A percentile compares a stretch with the other conserved stretches of the same genome.
phyloP scores from a whole-genome alignment of 176 grass and related monocot species.

The Raddia distichophylla region DNA sequence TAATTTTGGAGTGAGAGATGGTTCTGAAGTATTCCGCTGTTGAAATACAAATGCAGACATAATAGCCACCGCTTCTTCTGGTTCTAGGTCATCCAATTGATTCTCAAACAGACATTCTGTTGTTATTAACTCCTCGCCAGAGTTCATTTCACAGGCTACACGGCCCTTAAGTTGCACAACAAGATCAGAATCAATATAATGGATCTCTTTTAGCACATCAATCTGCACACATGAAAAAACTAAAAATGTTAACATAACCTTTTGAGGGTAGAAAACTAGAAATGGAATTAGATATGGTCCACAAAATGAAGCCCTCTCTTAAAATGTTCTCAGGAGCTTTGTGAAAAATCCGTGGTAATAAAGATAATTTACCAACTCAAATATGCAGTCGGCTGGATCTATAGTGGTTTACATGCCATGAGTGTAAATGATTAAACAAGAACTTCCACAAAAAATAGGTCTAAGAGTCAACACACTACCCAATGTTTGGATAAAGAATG shows the following conservation, averaged over 20 bases:
- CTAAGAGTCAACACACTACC: not conserved
- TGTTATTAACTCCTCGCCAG: constrained; percentile 86
- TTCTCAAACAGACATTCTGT: constrained; percentile 97
- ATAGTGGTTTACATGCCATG: not conserved
- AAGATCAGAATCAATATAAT: constrained; percentile 92
- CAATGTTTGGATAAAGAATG: constrained; percentile 1
- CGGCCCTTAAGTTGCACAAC: constrained; percentile 97
- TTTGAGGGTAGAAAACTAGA: not conserved
- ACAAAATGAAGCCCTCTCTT: not conserved
- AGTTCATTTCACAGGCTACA: constrained; percentile 97
- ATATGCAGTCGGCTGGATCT: not conserved
- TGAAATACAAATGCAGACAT: constrained; percentile 97
- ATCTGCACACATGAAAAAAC: constrained; percentile 56
- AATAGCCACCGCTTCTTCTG: constrained; percentile 93
- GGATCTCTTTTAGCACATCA: constrained; percentile 83
- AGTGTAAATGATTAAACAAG: not conserved
- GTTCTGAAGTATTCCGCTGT: constrained; percentile 83
- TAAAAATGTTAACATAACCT: constrained; percentile 10
- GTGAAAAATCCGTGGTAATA: not conserved
- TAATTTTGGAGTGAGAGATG: constrained; percentile 85
- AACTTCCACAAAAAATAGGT: constrained; percentile 3
- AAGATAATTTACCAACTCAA: constrained; percentile 1
- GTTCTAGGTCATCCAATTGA: constrained; percentile 89
- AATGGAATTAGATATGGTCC: not conserved
- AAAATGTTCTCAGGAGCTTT: not conserved